Percentiles rank a stretch among this genome's conserved stretches.
phyloP scores from a whole-genome alignment of 1,284 basidiomycete species.

The Cutaneotrichosporon sp. region DNA sequence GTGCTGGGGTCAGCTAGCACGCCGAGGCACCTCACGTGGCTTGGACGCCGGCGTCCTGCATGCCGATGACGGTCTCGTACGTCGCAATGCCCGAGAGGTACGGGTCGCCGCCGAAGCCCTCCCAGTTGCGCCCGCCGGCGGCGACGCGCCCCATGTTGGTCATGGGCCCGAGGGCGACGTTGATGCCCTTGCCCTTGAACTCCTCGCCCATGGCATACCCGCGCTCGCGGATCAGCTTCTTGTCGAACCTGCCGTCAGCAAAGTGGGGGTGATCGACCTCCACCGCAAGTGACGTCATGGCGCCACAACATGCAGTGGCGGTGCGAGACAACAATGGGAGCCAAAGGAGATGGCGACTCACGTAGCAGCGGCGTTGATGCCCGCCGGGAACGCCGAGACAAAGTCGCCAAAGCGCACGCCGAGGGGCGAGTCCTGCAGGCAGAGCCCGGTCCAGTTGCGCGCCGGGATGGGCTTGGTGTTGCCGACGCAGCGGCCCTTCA shows the following conservation, averaged over 20 bases:
- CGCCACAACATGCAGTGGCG: not conserved
- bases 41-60: slow-evolving; percentile 51
- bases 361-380: slow-evolving; percentile 71
- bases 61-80: slow-evolving; percentile 47
- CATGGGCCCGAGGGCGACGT: slow-evolving; percentile 49
- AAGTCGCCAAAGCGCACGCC: slow-evolving; percentile 67
- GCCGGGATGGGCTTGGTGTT: slow-evolving; percentile 65
- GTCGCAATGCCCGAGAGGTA: slow-evolving; percentile 53
- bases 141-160: no score
- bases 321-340: not conserved
- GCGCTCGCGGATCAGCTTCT: slow-evolving; percentile 53
- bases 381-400: slow-evolving; percentile 71
- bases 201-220: slow-evolving; percentile 56
- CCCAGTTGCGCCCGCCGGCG: slow-evolving; percentile 56
- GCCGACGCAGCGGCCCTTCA: slow-evolving; percentile 62
- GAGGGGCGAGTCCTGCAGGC: slow-evolving; percentile 59
- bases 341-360: slow-evolving; percentile 48
- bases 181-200: slow-evolving; percentile 54
- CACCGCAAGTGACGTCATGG: not conserved
- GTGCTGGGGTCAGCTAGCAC: slow-evolving; percentile 52
- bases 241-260: no score
- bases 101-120: slow-evolving; percentile 53
- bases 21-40: no score
- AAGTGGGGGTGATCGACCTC: no score
- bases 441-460: slow-evolving; percentile 68